Conservation (phyloP, 179 eudicot genomes). For the Amaranthus tricolor region DNA sequence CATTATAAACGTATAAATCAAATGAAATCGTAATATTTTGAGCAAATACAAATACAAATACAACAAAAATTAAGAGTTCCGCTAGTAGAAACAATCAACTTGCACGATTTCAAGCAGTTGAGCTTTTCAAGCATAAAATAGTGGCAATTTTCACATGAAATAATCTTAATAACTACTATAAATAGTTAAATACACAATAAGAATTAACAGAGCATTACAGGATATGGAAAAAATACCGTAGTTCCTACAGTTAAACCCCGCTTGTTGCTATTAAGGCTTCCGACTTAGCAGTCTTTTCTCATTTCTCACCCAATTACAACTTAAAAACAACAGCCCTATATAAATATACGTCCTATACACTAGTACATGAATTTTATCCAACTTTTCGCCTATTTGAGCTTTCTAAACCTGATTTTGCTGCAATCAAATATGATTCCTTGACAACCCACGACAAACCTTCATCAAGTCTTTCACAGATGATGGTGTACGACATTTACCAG, state of each 20-base stretch:
- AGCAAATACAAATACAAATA: too few relatives aligned
- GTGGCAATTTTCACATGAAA: too few relatives aligned
- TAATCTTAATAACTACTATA: background rate
- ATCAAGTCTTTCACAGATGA: background rate
- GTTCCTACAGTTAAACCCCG: background rate
- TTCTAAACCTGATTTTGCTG: background rate
- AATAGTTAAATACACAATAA: background rate
- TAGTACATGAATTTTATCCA: constrained; percentile 11
- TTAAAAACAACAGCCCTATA: constrained; percentile 15
- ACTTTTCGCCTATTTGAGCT: background rate
- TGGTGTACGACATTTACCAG: background rate
- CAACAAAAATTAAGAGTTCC: too few relatives aligned
- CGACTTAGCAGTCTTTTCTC: background rate
- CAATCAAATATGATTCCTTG: constrained; percentile 8
- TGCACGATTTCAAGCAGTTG: too few relatives aligned
- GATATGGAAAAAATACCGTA: background rate
- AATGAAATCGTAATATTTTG: too few relatives aligned
- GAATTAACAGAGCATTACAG: background rate
- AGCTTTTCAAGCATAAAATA: too few relatives aligned
- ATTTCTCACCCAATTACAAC: constrained; percentile 9
- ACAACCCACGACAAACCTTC: background rate
- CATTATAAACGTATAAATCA: too few relatives aligned
- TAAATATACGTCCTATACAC: constrained; percentile 26
- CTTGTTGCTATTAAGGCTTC: constrained; percentile 5
- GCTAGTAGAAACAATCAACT: too few relatives aligned